Percentiles rank a stretch among this genome's conserved stretches.
Evolutionary conservation across 1,284 basidiomycete genomes (phyloP).

Genomic region (Heterobasidion occidentale): DNA sequence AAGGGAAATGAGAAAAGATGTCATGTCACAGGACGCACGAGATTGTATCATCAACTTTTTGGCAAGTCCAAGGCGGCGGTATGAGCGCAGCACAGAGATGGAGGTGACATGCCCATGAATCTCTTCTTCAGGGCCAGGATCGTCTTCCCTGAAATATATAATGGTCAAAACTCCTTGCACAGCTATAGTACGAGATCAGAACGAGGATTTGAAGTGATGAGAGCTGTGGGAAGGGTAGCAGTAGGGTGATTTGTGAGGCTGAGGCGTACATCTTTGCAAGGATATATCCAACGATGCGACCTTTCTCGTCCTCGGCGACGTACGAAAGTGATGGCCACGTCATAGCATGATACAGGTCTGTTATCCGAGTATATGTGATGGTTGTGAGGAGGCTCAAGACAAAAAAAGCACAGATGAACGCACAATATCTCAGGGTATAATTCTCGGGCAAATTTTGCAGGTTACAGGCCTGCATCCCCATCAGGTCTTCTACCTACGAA

Average conservation of each 20-base stretch:
- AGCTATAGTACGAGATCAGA: background rate
- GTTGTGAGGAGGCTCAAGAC: background rate
- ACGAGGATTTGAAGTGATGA: background rate
- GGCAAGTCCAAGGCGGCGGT: constrained; percentile 79
- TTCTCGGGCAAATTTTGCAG: constrained; percentile 84
- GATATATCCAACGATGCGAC: constrained; percentile 91
- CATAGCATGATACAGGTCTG: constrained; percentile 84
- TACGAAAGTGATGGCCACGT: constrained; percentile 95
- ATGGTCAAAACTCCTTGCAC: constrained; percentile 20
- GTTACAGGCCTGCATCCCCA: constrained; percentile 91
- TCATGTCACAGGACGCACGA: constrained; percentile 43
- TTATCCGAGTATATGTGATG: background rate
- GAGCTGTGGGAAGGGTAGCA: no score
- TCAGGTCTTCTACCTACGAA: constrained; percentile 56
- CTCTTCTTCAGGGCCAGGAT: constrained; percentile 45
- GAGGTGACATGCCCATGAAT: constrained; percentile 88
- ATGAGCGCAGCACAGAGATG: constrained; percentile 81
- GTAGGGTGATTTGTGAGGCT: background rate
- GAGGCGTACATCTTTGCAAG: constrained; percentile 80
- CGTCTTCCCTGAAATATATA: constrained; percentile 49
- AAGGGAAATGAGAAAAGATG: constrained; percentile 1
- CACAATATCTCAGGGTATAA: constrained; percentile 84
- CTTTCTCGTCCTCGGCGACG: constrained; percentile 87
- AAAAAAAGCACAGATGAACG: constrained; percentile 19
- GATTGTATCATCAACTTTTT: constrained; percentile 85